Evolutionary conservation across 805 yeast genomes (phyloP), one percentile per base, ranked within the genome.

Genomic region (Ogataea henricii): DNA sequence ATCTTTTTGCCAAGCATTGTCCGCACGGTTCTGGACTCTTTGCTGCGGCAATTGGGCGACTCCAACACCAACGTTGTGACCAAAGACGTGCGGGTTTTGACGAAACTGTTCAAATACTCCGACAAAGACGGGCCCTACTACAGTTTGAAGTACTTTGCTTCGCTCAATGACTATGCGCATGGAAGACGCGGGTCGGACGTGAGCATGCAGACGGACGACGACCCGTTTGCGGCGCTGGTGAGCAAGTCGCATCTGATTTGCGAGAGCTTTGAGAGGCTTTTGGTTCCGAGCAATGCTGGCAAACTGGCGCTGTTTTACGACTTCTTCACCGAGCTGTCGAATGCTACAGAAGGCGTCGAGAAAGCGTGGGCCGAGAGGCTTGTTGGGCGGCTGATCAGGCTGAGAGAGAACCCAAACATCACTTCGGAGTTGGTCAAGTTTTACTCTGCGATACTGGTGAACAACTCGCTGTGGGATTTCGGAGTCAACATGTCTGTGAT

Each of bases 61-160:
- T 54, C 68, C 26, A 72, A 78, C 49, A 76, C 73, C 6, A 63
- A 73, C 17, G 89, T 83, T 0, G 71, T 80, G 1, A 65, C 69
- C 35, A 82, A 79, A 48, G 68, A 78, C 1, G 60, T 84, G 29
- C 67, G 66, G 14, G 64, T 84, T 2, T 53, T 81, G 30, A 69
- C 72, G 4, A 55, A 58, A 1, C 63, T 82, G 5, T 68, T 81
- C 40, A 62, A 64, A 38, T 45, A 40, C 6, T 60, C 72, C 0
- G 38, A 58, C 4, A 52, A 49, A 25, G 61, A 62, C 7, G 71
- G 72, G 7, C 59, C 65, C 1, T 69, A 62, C 47, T 68, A 66
- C 49, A 60, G 58, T 21, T 38, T 65, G 35, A 55, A 59, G 40
- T 59, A 58, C 37, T 58, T 61, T 29, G 53, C 49, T n/a, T 48